Evolutionary conservation across 169 alveolate genomes (phyloP), one percentile per base, ranked within the genome.

Genomic region (Plasmodium sp.): DNA sequence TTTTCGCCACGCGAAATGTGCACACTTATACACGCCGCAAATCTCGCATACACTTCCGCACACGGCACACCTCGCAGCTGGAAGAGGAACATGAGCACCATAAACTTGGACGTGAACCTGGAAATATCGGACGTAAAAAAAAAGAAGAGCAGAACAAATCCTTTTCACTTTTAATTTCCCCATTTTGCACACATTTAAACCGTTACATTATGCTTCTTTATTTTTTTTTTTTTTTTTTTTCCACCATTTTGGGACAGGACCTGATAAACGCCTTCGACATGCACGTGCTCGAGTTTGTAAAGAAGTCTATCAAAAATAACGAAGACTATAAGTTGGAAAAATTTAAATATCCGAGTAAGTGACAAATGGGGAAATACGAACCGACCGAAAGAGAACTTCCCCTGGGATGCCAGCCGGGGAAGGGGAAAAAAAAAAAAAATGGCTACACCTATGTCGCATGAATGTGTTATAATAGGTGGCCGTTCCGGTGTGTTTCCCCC

Each of bases 321-420:
- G 93, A 86, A 71, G 93, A 86, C 48, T 86, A 86, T 39, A 86
- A 86, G 81, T 71, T 54, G 33, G 93, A 86, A 56, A 74, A 77
- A 77, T 86, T 74, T 86, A 86, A 86, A 86, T 86, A 86, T 77
- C 93, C 93, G 56, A 86, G 92, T 84, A 84, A 84, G 75, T 22
- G 77, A 84, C 18, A 51, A 51, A 51, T 51, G 62, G 62, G 7
- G 62, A 16, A 51, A 51, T 51, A 51, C 22, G 7, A 12, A 18
- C 62, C 7, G 1, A 51, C 62, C 22, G 22, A 51, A 14, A 2
- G 62, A 9, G 2, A 14, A 51, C 62, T 51, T 12, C 62, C 62
- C 62, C 62, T 51, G 62, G 62, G 62, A 16, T 51, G 62, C 9
- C 12, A 51, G 22, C 18, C 27, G 5, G 0, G 7, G 34, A 41